Base-by-base conservation (phyloP, 768 basidiomycete genomes). In the Naematelia encephala region DNA sequence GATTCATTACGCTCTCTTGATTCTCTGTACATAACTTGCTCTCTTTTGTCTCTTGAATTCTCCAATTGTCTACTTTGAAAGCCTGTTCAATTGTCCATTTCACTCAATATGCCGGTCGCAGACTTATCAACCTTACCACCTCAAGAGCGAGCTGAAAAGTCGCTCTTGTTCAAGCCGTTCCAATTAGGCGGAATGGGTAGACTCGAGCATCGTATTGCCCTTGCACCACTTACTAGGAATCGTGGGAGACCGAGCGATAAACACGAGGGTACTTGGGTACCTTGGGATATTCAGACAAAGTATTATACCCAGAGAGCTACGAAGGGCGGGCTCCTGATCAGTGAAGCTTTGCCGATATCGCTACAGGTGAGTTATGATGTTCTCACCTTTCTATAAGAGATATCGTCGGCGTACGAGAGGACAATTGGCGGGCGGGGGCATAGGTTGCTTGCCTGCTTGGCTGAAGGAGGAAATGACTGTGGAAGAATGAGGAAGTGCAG, bases 241-340 rank as follows among this genome's bases (percentile, higher is more conserved):
- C 58, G 74, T 39, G 68, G 64, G 21, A 57, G 34, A 8, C 34
- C 34, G 34, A 39, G 34, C 34, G 34, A 39, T 8, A 39, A 39
- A 39, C 34, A 39, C 34, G 34, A 39, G 16, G 34, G 34, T 8
- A 39, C 34, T 8, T 39, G 34, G 34, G 34, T 39, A 16, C 34
- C 34, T 8, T 39, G 34, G 34, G 34, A 39, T 8, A 39, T 39
- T 8, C 34, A 39, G 51, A 46, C 53, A n/a, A 63, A 69, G 58
- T 74, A 74, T 62, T 75, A 74, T 61, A 14, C 42, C 2, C 66
- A 78, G 59, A 60, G 78, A 50, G 76, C 76, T 0, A 73, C 71
- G n/a, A 34, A 64, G 0, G 70, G 74, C 2, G 78, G 78, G 23
- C 51, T 78, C 22, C 29, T 78, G 2, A 78, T 78, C 61, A 60